Base-by-base conservation (phyloP, 2,329 filamentous ascomycete species). In the Davidsoniella australis region DNA sequence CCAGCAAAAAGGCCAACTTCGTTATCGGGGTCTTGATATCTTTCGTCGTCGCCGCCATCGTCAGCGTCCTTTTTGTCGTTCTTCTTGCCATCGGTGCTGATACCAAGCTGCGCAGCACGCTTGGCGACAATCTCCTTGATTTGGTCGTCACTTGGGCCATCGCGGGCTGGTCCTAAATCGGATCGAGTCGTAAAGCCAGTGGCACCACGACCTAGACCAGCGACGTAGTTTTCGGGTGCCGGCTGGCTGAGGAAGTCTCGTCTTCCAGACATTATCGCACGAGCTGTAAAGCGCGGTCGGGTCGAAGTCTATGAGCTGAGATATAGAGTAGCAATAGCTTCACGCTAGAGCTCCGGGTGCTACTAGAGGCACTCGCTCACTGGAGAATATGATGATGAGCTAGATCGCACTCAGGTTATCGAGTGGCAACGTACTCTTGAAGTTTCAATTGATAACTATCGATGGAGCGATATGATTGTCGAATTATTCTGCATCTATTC, bases 141-240 rank as follows among this genome's bases (percentile, higher is more conserved):
- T 67, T 96, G 89, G 62, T 98, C 91, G 59, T 95, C 89, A 54
- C 85, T 94, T 45, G 91, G 91, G 14, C 91, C 91, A 68, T 95
- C 89, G 59, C 89, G 78, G 52, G 89, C 89, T 46, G 93, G 91
- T 51, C 93, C 91, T 51, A 98, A 72, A 73, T 98, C 91, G 51
- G 89, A 96, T 59, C 93, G 80, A 39, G 91, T 98, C 14, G 91
- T 96, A 68, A 98, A 98, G 53, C 93, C 91, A 6, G 91, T 98
- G 18, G 93, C 93, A 67, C 91, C 91, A 73, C 93, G 84, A 66
- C 91, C 91, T 55, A 98, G 80, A 75, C 91, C 91, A 55, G 91
- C 91, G 55, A 98, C 89, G 61, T 89, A 89, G 64, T 88, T 89
- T 59, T 87, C 83, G 10, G 83, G 83, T 49, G 83, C 82, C 54